Base-by-base conservation (phyloP, 768 basidiomycete genomes). In the Hericium coralloides region DNA sequence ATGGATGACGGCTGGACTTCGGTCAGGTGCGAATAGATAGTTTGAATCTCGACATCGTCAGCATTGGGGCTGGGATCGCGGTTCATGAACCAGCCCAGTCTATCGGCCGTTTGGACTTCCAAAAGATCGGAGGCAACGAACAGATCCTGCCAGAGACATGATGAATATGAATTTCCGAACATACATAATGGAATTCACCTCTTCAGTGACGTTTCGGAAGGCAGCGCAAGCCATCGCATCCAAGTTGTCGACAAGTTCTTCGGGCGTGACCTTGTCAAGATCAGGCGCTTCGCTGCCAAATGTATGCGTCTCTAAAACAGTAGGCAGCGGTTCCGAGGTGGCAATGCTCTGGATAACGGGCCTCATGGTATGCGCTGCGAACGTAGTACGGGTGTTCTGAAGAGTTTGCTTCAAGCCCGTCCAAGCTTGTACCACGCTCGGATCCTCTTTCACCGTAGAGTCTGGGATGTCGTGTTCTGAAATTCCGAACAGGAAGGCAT, bases 31-130 rank as follows among this genome's bases (percentile, higher is more conserved):
- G 83, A 79, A 67, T 88, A 85, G 61, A 93, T 84, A 22, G 80
- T 85, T 66, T 92, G 88, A 49, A 92, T 84, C 60, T 91, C 87
- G n/a, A 84, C 74, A 3, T 76, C 73, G 49, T 93, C 91, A 12
- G 81, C 78, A 49, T 73, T 68, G 0, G 75, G 70, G 15, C 69
- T 70, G 0, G 74, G 66, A n/a, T 92, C 89, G 54, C 81, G 75
- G 36, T 72, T 60, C 3, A 76, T 72, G 69, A 91, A 88, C 90
- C 91, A 93, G 2, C 87, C 91, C 2, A 81, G 84, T 36, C 83
- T 81, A 66, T 93, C 91, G 15, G 82, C 79, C 2, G 81, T 83
- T 68, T 93, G 91, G 0, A 89, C 81, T 68, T 93, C 91, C 10
- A 93, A 76, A 17, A 92, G 70, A 67, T 93, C 91, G 4, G 84